These are phyloP conservation scores for Trichaptum fuscoviolaceum DNA, from an alignment of 768 basidiomycete species.

Conservation along the genomic window DNA sequence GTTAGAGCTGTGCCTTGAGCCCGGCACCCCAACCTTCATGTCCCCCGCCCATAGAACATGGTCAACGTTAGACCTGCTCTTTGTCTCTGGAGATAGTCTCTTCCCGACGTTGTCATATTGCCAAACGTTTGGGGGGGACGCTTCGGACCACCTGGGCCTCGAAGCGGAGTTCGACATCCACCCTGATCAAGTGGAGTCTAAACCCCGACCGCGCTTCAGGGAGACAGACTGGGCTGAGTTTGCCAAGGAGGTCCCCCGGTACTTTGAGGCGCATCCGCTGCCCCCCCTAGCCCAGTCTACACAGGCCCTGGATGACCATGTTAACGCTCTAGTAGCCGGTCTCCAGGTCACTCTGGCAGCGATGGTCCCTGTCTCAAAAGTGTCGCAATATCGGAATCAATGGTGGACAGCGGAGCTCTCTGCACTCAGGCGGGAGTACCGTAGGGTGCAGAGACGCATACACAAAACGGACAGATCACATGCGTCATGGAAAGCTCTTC, in stretches of 20 bases:
- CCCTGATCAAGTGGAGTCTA: neutral
- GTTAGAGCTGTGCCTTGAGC: neutral
- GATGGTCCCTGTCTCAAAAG: neutral
- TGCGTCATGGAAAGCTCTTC: neutral
- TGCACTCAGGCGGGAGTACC: neutral
- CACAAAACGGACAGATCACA: too few species aligned
- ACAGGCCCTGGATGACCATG: neutral
- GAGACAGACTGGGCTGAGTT: neutral
- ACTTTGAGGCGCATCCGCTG: neutral
- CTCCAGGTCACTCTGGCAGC: neutral
- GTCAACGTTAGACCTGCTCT: too few species aligned
- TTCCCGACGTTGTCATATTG: too few species aligned
- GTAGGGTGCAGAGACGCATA: neutral
- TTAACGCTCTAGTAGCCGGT: neutral
- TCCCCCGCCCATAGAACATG: neutral
- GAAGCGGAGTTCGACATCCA: neutral
- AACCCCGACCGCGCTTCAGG: neutral
- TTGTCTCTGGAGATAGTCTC: too few species aligned
- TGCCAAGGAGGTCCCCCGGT: neutral
- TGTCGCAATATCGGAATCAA: neutral
- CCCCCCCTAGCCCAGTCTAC: neutral
- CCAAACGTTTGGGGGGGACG: too few species aligned
- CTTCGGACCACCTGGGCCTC: constrained; percentile 3
- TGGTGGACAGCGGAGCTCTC: neutral
- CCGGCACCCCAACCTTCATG: constrained; percentile 1